phyloP scores from a whole-genome alignment of 225 moss, liverwort and hornwort genomes.

The Thuidium tamariscinum region DNA sequence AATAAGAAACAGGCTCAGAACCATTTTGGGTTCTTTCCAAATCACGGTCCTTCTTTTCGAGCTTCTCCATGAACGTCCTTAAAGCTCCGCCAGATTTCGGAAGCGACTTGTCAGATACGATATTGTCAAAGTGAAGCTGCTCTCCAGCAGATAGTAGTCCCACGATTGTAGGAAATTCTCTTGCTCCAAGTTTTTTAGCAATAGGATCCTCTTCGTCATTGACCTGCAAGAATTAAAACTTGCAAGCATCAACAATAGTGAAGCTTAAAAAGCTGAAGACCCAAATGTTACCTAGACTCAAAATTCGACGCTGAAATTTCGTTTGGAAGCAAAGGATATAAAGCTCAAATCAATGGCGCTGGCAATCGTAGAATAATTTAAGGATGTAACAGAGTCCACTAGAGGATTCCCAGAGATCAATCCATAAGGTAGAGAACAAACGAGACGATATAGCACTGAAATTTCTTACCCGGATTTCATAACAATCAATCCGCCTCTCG shows the following conservation, averaged over 20 bases:
- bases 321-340: background rate
- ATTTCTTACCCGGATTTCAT: constrained; percentile 48
- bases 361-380: background rate
- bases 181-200: constrained; percentile 37
- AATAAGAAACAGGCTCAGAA: constrained; percentile 23
- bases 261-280: background rate
- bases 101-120: constrained; percentile 22
- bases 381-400: background rate
- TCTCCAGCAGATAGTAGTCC: constrained; percentile 54
- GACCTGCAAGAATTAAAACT: constrained; percentile 12
- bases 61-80: constrained; percentile 49
- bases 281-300: background rate
- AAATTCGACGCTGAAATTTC: background rate
- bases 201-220: constrained; percentile 34
- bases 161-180: constrained; percentile 49
- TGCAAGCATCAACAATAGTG: background rate
- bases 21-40: constrained; percentile 16
- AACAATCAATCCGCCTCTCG: constrained; percentile 54
- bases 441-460: background rate
- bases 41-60: constrained; percentile 48
- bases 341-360: background rate
- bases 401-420: background rate
- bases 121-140: constrained; percentile 37
- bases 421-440: background rate
- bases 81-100: constrained; percentile 43